These are phyloP conservation scores for Trametes elegans DNA, from an alignment of 768 basidiomycete species.

Conservation along the genomic window DNA sequence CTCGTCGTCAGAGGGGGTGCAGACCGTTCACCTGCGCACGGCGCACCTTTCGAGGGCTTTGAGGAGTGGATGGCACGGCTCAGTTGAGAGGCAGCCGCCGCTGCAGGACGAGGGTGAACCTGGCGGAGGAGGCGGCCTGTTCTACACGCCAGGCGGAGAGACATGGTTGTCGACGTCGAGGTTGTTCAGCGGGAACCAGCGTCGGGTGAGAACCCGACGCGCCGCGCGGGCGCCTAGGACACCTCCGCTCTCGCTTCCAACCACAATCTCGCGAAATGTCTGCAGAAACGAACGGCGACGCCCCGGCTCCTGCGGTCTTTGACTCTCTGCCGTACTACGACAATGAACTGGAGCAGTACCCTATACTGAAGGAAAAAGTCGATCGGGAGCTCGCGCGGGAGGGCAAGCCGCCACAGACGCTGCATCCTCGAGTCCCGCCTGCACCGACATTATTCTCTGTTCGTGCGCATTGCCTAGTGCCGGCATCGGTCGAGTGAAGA, in stretches of 20 bases:
- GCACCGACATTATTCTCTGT: constrained; percentile 67
- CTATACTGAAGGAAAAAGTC: constrained; percentile 69
- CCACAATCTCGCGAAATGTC: constrained; percentile 19
- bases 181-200: constrained; percentile 11
- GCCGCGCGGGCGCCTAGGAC: constrained; percentile 9
- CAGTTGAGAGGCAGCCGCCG: constrained; percentile 25
- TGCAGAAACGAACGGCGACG: constrained; percentile 4
- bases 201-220: constrained; percentile 11
- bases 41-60: constrained; percentile 44
- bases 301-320: constrained; percentile 43
- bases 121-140: constrained; percentile 43
- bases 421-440: constrained; percentile 75
- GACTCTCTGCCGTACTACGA: constrained; percentile 95
- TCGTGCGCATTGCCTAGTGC: constrained; percentile 32
- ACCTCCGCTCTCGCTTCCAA: constrained; percentile 9
- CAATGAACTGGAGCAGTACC: constrained; percentile 81
- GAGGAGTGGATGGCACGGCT: constrained; percentile 44
- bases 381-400: constrained; percentile 76
- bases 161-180: constrained; percentile 37
- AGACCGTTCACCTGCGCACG: neutral
- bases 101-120: constrained; percentile 35
- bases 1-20: constrained; percentile 1
- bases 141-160: constrained; percentile 43
- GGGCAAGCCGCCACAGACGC: constrained; percentile 49
- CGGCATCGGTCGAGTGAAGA: neutral